phyloP scores from a whole-genome alignment of 2,329 filamentous ascomycete genomes.

The Lasiodiplodia citricola region DNA sequence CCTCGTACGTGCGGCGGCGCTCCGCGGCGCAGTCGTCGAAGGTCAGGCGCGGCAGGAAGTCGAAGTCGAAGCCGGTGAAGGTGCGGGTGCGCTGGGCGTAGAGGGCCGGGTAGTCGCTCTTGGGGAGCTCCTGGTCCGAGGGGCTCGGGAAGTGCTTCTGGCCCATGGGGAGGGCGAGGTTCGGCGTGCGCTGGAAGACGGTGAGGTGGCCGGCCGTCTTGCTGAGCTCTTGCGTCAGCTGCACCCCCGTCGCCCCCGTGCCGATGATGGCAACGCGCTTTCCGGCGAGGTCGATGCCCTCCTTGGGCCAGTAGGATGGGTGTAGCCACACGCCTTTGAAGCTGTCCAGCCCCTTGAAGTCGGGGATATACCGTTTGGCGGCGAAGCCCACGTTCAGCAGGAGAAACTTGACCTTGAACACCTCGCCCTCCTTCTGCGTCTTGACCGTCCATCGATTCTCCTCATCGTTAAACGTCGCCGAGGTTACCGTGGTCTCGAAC shows the following conservation, averaged over 20 bases:
- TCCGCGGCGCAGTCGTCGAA: constrained; percentile 27
- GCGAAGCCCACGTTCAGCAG: constrained; percentile 43
- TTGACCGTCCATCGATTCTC: constrained; percentile 39
- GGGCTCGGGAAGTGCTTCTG: background rate
- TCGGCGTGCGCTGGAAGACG: constrained; percentile 37
- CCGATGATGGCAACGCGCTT: constrained; percentile 36
- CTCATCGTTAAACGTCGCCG: constrained; percentile 41
- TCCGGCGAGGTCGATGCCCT: constrained; percentile 9
- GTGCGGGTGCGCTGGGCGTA: constrained; percentile 35
- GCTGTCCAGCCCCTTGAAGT: constrained; percentile 39
- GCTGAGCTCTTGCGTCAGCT: constrained; percentile 36
- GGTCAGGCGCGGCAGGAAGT: constrained; percentile 31
- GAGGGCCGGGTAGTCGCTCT: constrained; percentile 47
- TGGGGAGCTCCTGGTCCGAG: constrained; percentile 26
- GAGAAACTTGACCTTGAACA: constrained; percentile 33
- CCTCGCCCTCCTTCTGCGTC: constrained; percentile 32
- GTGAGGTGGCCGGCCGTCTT: constrained; percentile 33
- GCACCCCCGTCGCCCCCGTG: constrained; percentile 36
- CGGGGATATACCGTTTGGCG: constrained; percentile 39
- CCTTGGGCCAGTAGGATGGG: constrained; percentile 31
- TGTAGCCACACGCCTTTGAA: constrained; percentile 44
- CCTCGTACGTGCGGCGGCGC: constrained; percentile 28
- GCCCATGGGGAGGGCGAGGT: constrained; percentile 37
- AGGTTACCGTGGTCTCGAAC: constrained; percentile 48
- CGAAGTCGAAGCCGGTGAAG: constrained; percentile 34